phyloP scores from a whole-genome alignment of 768 basidiomycete genomes.

The Chalciporus piperatus region DNA sequence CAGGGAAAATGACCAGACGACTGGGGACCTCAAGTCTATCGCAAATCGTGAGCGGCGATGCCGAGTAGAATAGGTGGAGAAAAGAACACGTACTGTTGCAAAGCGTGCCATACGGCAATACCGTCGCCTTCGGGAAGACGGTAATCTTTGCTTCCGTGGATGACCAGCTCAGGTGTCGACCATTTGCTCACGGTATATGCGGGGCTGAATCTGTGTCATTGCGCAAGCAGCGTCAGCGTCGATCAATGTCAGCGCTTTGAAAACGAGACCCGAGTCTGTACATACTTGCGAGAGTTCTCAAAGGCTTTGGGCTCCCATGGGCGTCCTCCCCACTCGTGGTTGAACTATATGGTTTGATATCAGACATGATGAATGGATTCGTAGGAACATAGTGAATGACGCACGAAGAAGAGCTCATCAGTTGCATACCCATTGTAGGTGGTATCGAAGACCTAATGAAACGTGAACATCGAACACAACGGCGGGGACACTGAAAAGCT shows the following conservation, averaged over 20 bases:
- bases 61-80: neutral
- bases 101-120: constrained; percentile 79
- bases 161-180: constrained; percentile 80
- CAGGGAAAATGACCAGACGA: constrained; percentile 79
- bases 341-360: constrained; percentile 52
- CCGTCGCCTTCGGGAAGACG: constrained; percentile 84
- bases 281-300: constrained; percentile 55
- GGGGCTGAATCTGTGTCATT: constrained; percentile 62
- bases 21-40: constrained; percentile 66
- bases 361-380: neutral
- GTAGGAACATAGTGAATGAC: constrained; percentile 23
- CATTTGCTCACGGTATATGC: constrained; percentile 79
- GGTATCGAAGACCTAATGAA: constrained; percentile 65
- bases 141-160: constrained; percentile 89
- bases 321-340: constrained; percentile 82
- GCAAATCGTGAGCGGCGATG: neutral
- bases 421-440: constrained; percentile 83
- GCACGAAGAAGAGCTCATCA: constrained; percentile 87
- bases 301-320: constrained; percentile 69
- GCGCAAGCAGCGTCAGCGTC: neutral
- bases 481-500: constrained; percentile 13
- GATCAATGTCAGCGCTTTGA: neutral
- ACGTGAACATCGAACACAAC: neutral
- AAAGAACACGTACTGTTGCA: constrained; percentile 64
- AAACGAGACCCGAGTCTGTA: neutral